Evolutionary conservation across 139 green algal genomes (phyloP), one percentile per base, ranked within the genome.

Genomic region (Desmodesmus armatus): DNA sequence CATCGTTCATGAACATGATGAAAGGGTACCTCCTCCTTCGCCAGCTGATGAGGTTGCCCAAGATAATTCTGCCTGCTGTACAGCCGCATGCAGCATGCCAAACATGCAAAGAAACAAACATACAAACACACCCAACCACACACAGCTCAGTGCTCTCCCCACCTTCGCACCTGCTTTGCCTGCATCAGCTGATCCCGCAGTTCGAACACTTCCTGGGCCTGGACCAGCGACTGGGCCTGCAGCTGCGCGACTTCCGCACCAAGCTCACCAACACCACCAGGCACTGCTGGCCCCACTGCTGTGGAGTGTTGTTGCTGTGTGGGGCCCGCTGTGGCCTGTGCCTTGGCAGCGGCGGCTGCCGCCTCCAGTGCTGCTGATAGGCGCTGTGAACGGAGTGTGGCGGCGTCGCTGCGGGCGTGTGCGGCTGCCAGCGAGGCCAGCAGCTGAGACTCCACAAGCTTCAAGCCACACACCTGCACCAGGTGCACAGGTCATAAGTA

Each of bases 381-480:
- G n/a, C 87, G 78, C 82, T 92, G 88, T 5, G 85, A 83, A 25
- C 82, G 74, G 65, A 92, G 66, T 0, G 37, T 21, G 0, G 85
- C 85, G 21, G 88, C 86, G 78, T 93, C 93, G 31, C 66, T 81
- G 0, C 77, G 80, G 29, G 85, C 78, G 65, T 89, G 81, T 31
- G 90, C 87, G 31, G 91, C 85, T 33, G 91, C 88, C 35, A 94
- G 83, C 0, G 85, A 78, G 31, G 88, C 82, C 47, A 89, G 84
- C 37, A 94, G 82, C 47, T 88, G 86, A 1, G 84, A 87, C 73
- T 96, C 90, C 0, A 83, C 85, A 33, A 93, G 80, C 86, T 95
- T 95, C 15, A 93, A 65, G 3, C 73, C 89, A 53, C 91, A 94
- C 17, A 92, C 86, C 90, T 94, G 76, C 71, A 4, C 21, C 60